Evolutionary conservation across 257 asterid species (phyloP).

Genomic region (Misopates orontium): DNA sequence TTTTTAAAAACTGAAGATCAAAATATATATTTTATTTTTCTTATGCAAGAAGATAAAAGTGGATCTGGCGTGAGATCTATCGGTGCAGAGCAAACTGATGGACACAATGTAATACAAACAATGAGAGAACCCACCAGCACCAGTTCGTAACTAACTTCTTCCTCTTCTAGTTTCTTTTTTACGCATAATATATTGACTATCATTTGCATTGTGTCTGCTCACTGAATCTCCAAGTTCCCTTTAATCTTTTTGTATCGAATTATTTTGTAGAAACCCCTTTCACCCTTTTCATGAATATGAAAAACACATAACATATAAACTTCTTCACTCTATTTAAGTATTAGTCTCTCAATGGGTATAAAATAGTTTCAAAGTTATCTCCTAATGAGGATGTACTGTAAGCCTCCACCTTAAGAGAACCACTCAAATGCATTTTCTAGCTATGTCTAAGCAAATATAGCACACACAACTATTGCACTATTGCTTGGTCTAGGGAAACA

Average conservation of each 20-base stretch:
- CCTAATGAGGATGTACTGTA: not conserved
- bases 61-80: constrained; percentile 24
- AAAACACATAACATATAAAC: too few species aligned
- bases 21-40: constrained; percentile 9
- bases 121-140: constrained; percentile 14
- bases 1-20: constrained; percentile 13
- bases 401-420: constrained; percentile 6
- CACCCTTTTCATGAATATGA: too few species aligned
- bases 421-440: not conserved
- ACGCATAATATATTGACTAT: too few species aligned
- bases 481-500: constrained; percentile 23
- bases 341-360: constrained; percentile 10
- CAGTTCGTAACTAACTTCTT: constrained; percentile 32
- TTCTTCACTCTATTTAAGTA: not conserved
- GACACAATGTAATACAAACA: constrained; percentile 12
- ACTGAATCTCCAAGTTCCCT: not conserved
- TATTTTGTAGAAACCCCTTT: not conserved
- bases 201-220: not conserved
- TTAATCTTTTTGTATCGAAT: not conserved
- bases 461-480: constrained; percentile 12
- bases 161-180: constrained; percentile 19
- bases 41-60: constrained; percentile 32
- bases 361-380: not conserved
- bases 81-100: constrained; percentile 22
- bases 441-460: constrained; percentile 9